These are phyloP conservation scores for Penicillium psychrosexuale DNA, from an alignment of 2,329 filamentous ascomycete species.

Conservation along the genomic window DNA sequence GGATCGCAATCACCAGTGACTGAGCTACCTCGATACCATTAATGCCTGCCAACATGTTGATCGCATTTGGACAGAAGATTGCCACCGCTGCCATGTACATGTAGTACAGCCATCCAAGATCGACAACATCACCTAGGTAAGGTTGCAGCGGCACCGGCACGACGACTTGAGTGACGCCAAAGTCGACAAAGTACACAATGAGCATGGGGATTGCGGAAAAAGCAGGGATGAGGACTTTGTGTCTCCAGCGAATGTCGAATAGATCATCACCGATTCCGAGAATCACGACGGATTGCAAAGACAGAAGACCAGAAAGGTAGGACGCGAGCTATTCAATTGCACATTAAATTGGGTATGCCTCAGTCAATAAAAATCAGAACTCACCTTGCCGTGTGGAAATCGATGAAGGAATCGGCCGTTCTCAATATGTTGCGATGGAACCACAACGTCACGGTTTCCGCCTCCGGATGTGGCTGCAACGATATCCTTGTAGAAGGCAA, in stretches of 20 bases:
- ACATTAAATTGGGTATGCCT: neutral
- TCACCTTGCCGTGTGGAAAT: conserved; percentile 90
- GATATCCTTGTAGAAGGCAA: conserved; percentile 97
- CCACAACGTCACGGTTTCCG: conserved; percentile 82
- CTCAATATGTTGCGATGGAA: conserved; percentile 70
- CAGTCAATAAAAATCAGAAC: neutral
- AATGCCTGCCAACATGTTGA: conserved; percentile 99
- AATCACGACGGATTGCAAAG: conserved; percentile 83
- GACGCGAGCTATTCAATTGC: conserved; percentile 69
- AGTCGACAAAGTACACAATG: conserved; percentile 97
- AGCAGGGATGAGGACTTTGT: conserved; percentile 97
- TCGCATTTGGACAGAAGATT: conserved; percentile 97
- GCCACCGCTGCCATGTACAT: conserved; percentile 93
- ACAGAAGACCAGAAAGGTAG: conserved; percentile 90
- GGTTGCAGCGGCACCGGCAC: conserved; percentile 80
- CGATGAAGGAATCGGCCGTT: conserved; percentile 81
- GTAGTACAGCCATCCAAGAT: conserved; percentile 84
- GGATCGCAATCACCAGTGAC: conserved; percentile 80
- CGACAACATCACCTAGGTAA: conserved; percentile 79
- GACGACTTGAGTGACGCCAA: conserved; percentile 92
- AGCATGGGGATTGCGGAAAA: conserved; percentile 91
- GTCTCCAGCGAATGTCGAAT: conserved; percentile 97
- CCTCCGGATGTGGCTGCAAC: conserved; percentile 91
- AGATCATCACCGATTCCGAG: conserved; percentile 93
- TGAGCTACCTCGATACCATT: conserved; percentile 97